These are phyloP conservation scores for Cutaneotrichosporon sp. DNA, from an alignment of 1,284 basidiomycete species.

Conservation along the genomic window DNA sequence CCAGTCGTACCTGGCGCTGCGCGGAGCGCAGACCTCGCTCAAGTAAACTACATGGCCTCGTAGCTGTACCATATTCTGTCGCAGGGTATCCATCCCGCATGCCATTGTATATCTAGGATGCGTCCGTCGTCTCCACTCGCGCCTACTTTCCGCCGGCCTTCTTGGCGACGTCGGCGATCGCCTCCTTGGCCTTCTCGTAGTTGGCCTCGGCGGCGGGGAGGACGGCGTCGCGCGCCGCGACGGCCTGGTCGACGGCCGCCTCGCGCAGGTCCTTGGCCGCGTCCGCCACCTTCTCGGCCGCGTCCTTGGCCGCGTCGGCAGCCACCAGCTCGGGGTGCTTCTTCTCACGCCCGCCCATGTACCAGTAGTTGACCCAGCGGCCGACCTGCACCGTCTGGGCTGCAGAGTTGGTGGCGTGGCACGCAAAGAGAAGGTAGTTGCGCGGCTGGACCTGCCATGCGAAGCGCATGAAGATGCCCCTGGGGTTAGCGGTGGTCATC, in stretches of 20 bases:
- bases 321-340: slow-evolving; percentile 35
- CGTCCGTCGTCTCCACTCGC: neutral
- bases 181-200: slow-evolving; percentile 33
- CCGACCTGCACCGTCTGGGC: slow-evolving; percentile 80
- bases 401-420: slow-evolving; percentile 85
- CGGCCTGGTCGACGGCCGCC: slow-evolving; percentile 18
- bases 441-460: slow-evolving; percentile 93
- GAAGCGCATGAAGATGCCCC: slow-evolving; percentile 93
- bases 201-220: slow-evolving; percentile 20
- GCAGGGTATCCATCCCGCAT: slow-evolving; percentile 6
- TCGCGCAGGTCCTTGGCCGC: slow-evolving; percentile 12
- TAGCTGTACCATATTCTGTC: neutral
- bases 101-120: slow-evolving; percentile 11
- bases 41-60: slow-evolving; percentile 41
- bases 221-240: slow-evolving; percentile 17
- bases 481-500: slow-evolving; percentile 45
- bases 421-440: slow-evolving; percentile 91
- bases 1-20: slow-evolving; percentile 50
- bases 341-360: slow-evolving; percentile 51
- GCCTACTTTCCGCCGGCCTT: slow-evolving; percentile 11
- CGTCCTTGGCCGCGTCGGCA: slow-evolving; percentile 18
- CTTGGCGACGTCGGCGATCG: slow-evolving; percentile 9
- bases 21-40: slow-evolving; percentile 50
- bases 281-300: slow-evolving; percentile 10
- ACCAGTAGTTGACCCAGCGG: slow-evolving; percentile 86